Conservation (phyloP, 768 basidiomycete genomes). For the Pleurotus ostreatus region DNA sequence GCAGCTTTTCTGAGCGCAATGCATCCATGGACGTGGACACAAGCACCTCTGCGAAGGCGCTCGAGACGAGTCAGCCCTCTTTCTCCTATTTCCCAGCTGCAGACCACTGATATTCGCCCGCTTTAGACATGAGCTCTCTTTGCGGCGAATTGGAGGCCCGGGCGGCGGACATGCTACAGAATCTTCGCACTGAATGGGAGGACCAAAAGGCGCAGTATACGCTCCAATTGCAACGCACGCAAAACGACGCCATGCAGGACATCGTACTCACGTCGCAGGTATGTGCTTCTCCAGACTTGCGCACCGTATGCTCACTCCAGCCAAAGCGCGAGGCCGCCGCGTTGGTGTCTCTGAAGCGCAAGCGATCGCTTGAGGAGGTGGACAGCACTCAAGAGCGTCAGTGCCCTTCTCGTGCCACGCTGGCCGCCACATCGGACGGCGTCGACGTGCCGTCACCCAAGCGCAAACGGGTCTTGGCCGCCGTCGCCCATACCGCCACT, state of each 20-base stretch:
- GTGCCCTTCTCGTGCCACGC: constrained; percentile 5
- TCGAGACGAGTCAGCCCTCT: too few species aligned
- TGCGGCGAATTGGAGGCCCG: constrained; percentile 39
- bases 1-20: too few species aligned
- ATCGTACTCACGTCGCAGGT: constrained; percentile 31
- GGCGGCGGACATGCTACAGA: constrained; percentile 33
- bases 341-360: constrained; percentile 53
- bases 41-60: too few species aligned
- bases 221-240: constrained; percentile 36
- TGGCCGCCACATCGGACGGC: constrained; percentile 6
- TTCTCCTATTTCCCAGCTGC: too few species aligned
- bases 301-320: background rate
- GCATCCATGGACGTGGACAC: too few species aligned
- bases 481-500: constrained; percentile 53
- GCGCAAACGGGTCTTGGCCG: constrained; percentile 40
- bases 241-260: constrained; percentile 30
- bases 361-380: constrained; percentile 43
- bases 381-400: constrained; percentile 25
- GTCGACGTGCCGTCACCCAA: constrained; percentile 34
- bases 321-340: too few species aligned
- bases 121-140: constrained; percentile 42
- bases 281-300: constrained; percentile 12
- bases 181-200: constrained; percentile 31
- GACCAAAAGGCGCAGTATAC: constrained; percentile 43
- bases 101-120: too few species aligned